Base-by-base conservation (phyloP, 306 rosid genomes). In the Glycine latifolia region DNA sequence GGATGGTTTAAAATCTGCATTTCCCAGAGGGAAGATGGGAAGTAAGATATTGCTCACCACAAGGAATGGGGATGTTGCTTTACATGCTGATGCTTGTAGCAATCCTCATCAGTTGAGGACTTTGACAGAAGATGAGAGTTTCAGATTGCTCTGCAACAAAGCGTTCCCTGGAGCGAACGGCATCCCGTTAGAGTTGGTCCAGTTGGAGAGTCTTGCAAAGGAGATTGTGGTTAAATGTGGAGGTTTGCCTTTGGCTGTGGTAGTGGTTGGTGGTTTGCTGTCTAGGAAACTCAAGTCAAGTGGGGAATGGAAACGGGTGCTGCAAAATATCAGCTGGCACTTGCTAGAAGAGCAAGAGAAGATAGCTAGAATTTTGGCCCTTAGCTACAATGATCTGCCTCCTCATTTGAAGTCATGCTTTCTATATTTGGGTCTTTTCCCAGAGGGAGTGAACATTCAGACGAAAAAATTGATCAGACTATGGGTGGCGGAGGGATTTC, bases 181-280 rank as follows among this genome's bases (percentile, higher is more conserved):
- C 17, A 26, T 87, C 26, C 86, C 90, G 0, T 12, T 12, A 0
- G 86, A 82, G 76, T 75, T 81, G 71, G 85, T 12, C 0, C 84
- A 82, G 76, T 75, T 81, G 67, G 83, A 79, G 81, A 55, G 48
- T 54, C 81, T 75, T 76, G 84, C 85, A 3, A 86, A 12, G 80
- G 83, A 88, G 6, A 79, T 88, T 72, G 85, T 82, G 14, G 81
- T 37, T 9, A 84, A 82, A 53, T 86, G 87, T 72, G 87, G 79
- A 8, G 89, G 91, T 46, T 49, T 88, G 74, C 91, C 91, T 70
- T 69, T 86, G 78, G 89, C 89, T 50, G 73, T 88, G 78, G 86
- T 86, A 0, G 91, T 84, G 72, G 72, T 86, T 15, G 89, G 87
- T 8, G 89, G 89, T 41, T 78, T 86, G 80, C 70, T 89, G 72